Evolutionary conservation across 306 rosid genomes (phyloP).

Genomic region (Dicorynia guianensis): DNA sequence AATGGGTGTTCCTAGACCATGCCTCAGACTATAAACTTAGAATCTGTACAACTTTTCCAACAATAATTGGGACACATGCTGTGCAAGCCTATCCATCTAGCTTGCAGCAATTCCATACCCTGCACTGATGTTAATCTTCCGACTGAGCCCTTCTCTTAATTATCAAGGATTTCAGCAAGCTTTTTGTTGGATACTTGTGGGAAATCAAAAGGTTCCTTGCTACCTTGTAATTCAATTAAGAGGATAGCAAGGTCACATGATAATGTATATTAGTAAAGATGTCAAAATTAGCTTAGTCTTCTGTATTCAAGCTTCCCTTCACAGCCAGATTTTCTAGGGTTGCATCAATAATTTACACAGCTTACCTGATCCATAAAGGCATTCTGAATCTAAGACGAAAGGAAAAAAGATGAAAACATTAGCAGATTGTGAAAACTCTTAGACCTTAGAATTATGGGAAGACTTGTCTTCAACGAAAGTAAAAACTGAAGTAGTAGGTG

Average conservation of each 20-base stretch:
- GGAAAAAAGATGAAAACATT: constrained; percentile 12
- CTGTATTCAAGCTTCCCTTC: constrained; percentile 66
- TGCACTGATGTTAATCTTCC: constrained; percentile 85
- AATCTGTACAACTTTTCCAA: constrained; percentile 59
- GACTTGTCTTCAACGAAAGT: neutral
- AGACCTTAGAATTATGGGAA: constrained; percentile 11
- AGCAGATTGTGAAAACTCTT: constrained; percentile 1
- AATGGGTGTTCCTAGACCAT: too few relatives aligned
- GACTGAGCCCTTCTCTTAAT: constrained; percentile 60
- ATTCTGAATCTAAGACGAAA: constrained; percentile 41
- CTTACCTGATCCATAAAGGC: constrained; percentile 38
- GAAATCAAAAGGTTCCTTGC: constrained; percentile 65
- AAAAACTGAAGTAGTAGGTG: neutral
- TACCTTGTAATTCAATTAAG: constrained; percentile 61
- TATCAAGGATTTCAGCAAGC: constrained; percentile 50
- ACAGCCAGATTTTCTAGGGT: constrained; percentile 29
- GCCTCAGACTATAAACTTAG: too few relatives aligned
- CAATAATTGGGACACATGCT: constrained; percentile 65
- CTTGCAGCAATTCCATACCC: constrained; percentile 79
- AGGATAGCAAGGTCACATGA: constrained; percentile 73
- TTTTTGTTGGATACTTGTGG: constrained; percentile 80
- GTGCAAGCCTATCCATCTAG: constrained; percentile 74
- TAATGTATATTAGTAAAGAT: constrained; percentile 44
- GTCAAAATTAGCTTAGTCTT: neutral
- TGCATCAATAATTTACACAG: constrained; percentile 33